Base-by-base conservation (phyloP, 2,329 filamentous ascomycete species). In the Boeremia lycopersici region DNA sequence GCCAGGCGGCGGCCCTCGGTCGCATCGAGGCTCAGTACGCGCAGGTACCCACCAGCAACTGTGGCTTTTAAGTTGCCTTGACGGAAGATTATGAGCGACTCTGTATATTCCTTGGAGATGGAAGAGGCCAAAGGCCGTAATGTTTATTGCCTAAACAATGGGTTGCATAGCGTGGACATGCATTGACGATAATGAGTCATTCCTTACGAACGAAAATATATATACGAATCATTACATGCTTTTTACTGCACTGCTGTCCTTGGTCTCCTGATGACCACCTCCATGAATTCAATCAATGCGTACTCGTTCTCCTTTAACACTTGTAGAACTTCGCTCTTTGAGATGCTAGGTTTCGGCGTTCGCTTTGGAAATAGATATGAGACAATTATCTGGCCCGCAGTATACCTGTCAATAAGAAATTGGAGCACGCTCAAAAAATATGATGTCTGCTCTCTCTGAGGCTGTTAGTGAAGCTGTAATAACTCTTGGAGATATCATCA, bases 1-100 rank as follows among this genome's bases (percentile, higher is more conserved):
- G 70, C 25, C 73, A 78, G 60, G 81, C 81, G 19, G 72, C 60
- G 12, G 48, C 72, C 25, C 62, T 80, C 30, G 81, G 80, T 15
- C 73, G 78, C 26, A 73, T 83, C 8, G 75, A 79, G 40, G 77
- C 76, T 4, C 61, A 63, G 30, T 74, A 74, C 23, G 65, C 63
- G 4, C 70, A 77, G 58, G 76, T 78, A 13, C 68, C 61, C 15
- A 59, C 63, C 48, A 73, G 66, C 61, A 72, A 73, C 43, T 79
- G 76, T 56, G 64, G 64, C 33, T 47, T 69, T 8, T 70, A 64
- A 39, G 57, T 29, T 23, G 19, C 19, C 2, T 23, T 23, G n/a
- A 7, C 15, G 13, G 35, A 48, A 10, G 33, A 38, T 15, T 11
- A 38, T 23, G 19, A 23, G 19, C 19, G 2, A 23, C 19, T 23